These are phyloP conservation scores for Saxispiralis lemnorum DNA, from an alignment of 495 filamentous ascomycete species.

Conservation along the genomic window DNA sequence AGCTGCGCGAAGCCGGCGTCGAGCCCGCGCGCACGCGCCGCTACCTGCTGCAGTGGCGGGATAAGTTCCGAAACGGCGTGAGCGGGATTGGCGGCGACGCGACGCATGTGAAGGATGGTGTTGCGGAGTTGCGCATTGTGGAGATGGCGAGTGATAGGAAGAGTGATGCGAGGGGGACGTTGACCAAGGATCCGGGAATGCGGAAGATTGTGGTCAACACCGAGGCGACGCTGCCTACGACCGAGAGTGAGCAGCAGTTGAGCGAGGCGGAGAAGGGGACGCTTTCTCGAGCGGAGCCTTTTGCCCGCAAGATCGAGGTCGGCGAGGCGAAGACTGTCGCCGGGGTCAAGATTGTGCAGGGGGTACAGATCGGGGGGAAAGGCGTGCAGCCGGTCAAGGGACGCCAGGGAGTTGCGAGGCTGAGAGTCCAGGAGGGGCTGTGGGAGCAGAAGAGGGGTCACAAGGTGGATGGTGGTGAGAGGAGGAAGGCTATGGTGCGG, in stretches of 20 bases:
- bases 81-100: conserved; percentile 68
- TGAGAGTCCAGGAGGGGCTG: conserved; percentile 63
- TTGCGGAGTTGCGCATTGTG: conserved; percentile 48
- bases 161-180: conserved; percentile 22
- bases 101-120: conserved; percentile 51
- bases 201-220: conserved; percentile 56
- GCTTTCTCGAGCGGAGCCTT: too few species aligned
- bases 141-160: conserved; percentile 32
- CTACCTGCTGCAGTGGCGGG: conserved; percentile 74
- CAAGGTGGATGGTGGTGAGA: conserved; percentile 93
- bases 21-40: conserved; percentile 64
- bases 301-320: conserved; percentile 17
- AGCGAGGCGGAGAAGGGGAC: too few species aligned
- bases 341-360: conserved; percentile 47
- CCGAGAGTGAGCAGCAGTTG: conserved; percentile 16
- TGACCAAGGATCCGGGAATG: conserved; percentile 33
- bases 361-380: conserved; percentile 50
- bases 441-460: conserved; percentile 71
- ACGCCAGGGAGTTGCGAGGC: conserved; percentile 39
- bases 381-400: conserved; percentile 49
- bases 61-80: conserved; percentile 57
- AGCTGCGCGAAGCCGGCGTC: conserved; percentile 67
- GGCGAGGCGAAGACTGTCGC: conserved; percentile 27
- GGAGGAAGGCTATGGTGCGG: conserved; percentile 67
- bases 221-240: conserved; percentile 23